Evolutionary conservation across 2,329 filamentous ascomycete species (phyloP), one percentile per base, ranked within the genome.

Genomic region (Arthrobotrys pseudoclavata): DNA sequence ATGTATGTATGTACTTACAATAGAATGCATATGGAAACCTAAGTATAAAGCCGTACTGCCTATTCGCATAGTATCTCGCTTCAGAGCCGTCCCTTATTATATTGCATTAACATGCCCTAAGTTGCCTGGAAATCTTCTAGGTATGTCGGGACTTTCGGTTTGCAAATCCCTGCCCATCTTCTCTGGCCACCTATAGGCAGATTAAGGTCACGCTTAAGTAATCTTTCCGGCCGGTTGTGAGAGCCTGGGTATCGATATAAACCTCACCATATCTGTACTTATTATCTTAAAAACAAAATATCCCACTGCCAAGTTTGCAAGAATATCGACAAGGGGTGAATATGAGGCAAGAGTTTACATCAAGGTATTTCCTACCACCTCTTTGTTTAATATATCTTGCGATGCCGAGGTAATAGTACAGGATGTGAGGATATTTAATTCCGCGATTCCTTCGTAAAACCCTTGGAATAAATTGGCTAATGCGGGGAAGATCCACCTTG

Each of bases 121-220:
- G 69, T 72, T 60, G 69, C 69, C 69, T 66, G 50, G 55, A 66
- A 72, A 57, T 24, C 7, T 52, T 61, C 69, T 57, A 50, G 69
- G 53, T 42, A 10, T 52, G 20, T 76, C 72, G 72, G 72, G 57
- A 70, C 66, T 76, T 72, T 76, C 72, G 72, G 72, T 76, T 22
- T 76, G 50, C 52, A 45, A 24, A 66, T 62, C 72, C 64, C 55
- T 66, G 52, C 15, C 20, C 18, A 26, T 22, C 18, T 15, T 66
- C 47, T 66, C 18, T 1, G 42, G 20, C 55, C 55, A 42, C 55
- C 20, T 60, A 60, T 60, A 60, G 55, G 55, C 52, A 37, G 15
- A 57, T 57, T 57, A 57, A 57, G 13, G 55, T 60, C 55, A 60
- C 34, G 61, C 69, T 72, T 72, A 72, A 72, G 60, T 72, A 72